Base-by-base conservation (phyloP, 495 filamentous ascomycete genomes). In the Sabuloglossum arenarium region DNA sequence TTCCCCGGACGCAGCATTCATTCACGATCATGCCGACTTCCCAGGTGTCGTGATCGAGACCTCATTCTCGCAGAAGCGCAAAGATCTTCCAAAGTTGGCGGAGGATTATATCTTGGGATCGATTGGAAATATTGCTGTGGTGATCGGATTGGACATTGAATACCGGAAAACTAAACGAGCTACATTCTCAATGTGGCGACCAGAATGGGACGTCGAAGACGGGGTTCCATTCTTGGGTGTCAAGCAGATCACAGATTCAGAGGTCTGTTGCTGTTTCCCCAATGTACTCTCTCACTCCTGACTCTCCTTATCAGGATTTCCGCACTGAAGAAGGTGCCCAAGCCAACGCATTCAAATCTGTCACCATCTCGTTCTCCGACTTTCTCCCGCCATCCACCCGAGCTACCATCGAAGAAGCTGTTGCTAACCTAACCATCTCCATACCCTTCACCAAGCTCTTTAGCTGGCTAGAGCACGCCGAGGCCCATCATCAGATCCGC, bases 41-140 rank as follows among this genome's bases (percentile, higher is more conserved):
- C 64, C 62, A 19, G 61, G 66, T 34, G 62, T 69, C n/a, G 58
- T 68, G 23, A 61, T 68, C 39, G 66, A 69, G 60, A 59, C 65
- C 27, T 66, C 66, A 57, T 68, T 68, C 61, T 66, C 63, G 32
- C 62, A 67, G 59, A 68, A 66, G 58, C 54, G 54, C 45, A 65
- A 66, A 56, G 52, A 34, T 51, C 54, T 66, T 56, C 16, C 53
- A 16, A 56, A 60, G 61, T 58, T 69, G 32, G 66, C 62, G 25
- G 63, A 65, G 56, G 62, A 68, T 32, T 68, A 68, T 51, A 62
- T 68, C 50, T 54, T 67, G 24, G 56, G 61, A 53, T 62, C 63
- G 23, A 46, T 66, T 51, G 58, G n/a, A n/a, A n/a, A n/a, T n/a
- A n/a, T n/a, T n/a, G n/a, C n/a, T n/a, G n/a, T n/a, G n/a, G n/a